Percentiles rank a stretch among this genome's conserved stretches.
Evolutionary conservation across 2,329 filamentous ascomycete species (phyloP).

Genomic region (Curvularia verruculosa): DNA sequence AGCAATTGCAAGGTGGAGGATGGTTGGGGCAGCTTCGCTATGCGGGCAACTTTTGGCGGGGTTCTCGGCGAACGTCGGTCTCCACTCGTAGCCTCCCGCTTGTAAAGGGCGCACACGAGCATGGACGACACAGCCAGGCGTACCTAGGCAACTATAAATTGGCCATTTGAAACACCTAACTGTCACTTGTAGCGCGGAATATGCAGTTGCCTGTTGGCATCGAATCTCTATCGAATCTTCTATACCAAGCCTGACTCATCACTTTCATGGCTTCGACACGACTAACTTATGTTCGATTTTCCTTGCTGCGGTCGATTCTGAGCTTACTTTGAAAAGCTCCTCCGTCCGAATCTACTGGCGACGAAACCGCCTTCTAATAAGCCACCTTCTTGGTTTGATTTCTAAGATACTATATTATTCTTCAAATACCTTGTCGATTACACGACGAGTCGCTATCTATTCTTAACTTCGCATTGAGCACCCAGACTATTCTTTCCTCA

Average conservation of each 20-base stretch:
- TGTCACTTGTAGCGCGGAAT: not conserved
- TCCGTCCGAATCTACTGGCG: not conserved
- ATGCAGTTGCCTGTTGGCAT: not conserved
- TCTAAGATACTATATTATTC: not conserved
- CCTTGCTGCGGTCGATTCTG: not conserved
- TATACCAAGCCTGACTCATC: not conserved
- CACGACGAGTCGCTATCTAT: not conserved
- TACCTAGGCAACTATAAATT: not conserved
- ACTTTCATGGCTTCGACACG: not conserved
- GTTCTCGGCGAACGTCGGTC: constrained; percentile 24
- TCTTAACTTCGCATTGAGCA: not conserved
- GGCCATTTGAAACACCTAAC: not conserved
- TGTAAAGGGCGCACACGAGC: not conserved
- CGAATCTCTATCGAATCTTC: constrained; percentile 1
- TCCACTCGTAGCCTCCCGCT: constrained; percentile 3
- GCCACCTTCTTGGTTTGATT: not conserved
- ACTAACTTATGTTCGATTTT: not conserved
- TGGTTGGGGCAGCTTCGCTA: constrained; percentile 8
- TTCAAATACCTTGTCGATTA: not conserved
- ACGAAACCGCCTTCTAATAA: not conserved
- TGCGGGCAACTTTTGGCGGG: constrained; percentile 41
- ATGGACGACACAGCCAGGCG: not conserved
- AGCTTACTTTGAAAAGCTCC: not conserved
- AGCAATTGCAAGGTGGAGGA: constrained; percentile 16
- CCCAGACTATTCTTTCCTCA: not conserved